Percentiles rank a stretch among this genome's conserved stretches.
These are phyloP conservation scores for Dimargaris cristalligena DNA, from an alignment of 192 early-diverging fungal species.

Conservation along the genomic window DNA sequence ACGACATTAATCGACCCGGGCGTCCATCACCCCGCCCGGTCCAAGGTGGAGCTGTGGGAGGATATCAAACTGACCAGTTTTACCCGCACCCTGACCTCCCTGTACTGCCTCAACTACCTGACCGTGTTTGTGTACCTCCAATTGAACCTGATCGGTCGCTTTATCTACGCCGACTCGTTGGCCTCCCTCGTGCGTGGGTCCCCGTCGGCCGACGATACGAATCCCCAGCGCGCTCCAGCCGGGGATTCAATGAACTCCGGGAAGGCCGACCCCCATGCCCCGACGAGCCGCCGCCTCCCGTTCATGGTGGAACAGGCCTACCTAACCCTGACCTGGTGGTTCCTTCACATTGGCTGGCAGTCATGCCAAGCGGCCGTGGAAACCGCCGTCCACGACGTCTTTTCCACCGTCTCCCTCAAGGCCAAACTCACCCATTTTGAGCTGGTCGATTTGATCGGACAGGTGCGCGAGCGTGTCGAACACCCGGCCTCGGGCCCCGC, in stretches of 20 bases:
- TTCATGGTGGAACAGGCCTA: constrained; percentile 59
- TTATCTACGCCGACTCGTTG: constrained; percentile 69
- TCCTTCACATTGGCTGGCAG: constrained; percentile 78
- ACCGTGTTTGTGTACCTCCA: constrained; percentile 73
- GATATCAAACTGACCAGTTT: constrained; percentile 82
- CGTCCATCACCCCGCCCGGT: constrained; percentile 16
- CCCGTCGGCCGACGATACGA: too few species aligned
- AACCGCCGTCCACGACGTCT: constrained; percentile 39
- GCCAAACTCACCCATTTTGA: constrained; percentile 41
- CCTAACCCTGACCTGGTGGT: constrained; percentile 80
- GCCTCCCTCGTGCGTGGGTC: constrained; percentile 18
- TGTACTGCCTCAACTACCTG: constrained; percentile 77
- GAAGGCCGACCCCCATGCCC: constrained; percentile 8
- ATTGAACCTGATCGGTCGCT: constrained; percentile 79
- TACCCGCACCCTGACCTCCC: constrained; percentile 62
- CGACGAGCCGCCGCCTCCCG: constrained; percentile 23
- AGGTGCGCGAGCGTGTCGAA: constrained; percentile 39
- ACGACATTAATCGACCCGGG: not conserved
- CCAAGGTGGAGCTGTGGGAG: constrained; percentile 68
- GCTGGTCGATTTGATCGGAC: constrained; percentile 30
- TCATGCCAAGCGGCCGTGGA: constrained; percentile 45
- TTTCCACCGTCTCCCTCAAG: constrained; percentile 38
- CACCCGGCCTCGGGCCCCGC: too few species aligned
- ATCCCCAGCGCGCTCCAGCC: too few species aligned
- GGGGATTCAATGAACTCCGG: too few species aligned